Base-by-base conservation (phyloP, 441 rosid genomes). In the Daphne laureola region DNA sequence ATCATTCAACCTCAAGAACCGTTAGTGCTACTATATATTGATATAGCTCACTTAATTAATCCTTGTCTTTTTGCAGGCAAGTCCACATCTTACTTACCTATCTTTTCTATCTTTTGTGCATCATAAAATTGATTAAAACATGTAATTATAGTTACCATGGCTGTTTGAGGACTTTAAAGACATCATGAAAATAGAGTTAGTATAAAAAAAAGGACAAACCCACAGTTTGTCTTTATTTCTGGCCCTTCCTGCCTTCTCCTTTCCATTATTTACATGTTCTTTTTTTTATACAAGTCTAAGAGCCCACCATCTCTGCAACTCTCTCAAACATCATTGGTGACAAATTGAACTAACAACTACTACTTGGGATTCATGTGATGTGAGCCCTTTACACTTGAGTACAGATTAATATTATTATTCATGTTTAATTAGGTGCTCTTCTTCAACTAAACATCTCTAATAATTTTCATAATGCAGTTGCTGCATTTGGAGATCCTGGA, bases 391-490 rank as follows among this genome's bases (percentile, higher is more conserved):
- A 45, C 7, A 45, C 9, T 45, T 45, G 7, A 46, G n/a, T n/a
- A n/a, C 64, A 43, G 21, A 51, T 26, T 8, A 31, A 43, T 14
- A 51, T 26, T 8, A 31, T 45, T 45, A 21, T 8, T 3, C 14
- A 14, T 9, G 8, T 2, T 4, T 14, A n/a, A n/a, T n/a, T n/a
- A 35, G 11, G 38, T 31, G 38, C 38, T 31, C 9, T 31, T 8
- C 12, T 31, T 53, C 44, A 2, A 55, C 49, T 46, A 26, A 53
- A 51, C 55, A 38, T 57, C 46, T 16, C 42, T 58, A n/a, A n/a
- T n/a, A n/a, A n/a, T n/a, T 53, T 12, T 42, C 47, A 21, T 64
- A 64, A 44, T 68, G 65, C 70, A 72, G 77, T 53, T 65, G 36
- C 17, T 65, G 36, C 17, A 51, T 46, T 49, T 55, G 17, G 17